phyloP scores from a whole-genome alignment of 176 grass and related monocot species.

The Thalia dealbata region DNA sequence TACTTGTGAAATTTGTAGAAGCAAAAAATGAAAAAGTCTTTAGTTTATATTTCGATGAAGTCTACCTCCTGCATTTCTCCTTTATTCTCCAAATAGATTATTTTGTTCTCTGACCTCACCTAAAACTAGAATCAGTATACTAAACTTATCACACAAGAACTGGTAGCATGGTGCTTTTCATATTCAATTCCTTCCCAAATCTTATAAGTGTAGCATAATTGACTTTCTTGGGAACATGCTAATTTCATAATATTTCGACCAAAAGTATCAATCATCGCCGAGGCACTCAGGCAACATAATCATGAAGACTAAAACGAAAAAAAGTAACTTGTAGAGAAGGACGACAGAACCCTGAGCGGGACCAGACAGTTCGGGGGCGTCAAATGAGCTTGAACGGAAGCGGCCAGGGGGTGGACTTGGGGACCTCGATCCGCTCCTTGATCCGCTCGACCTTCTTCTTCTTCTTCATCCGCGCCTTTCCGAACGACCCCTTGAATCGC shows the following conservation, averaged over 20 bases:
- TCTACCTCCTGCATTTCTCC: background rate
- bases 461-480: slow-evolving; percentile 69
- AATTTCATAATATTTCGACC: background rate
- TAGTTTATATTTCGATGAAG: background rate
- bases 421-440: slow-evolving; percentile 96
- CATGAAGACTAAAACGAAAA: background rate
- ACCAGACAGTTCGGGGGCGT: background rate
- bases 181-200: no score
- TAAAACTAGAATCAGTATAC: no score
- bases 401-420: slow-evolving; percentile 87
- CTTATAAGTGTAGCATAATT: background rate
- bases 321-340: background rate
- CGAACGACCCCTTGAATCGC: slow-evolving; percentile 95
- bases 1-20: background rate
- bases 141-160: background rate
- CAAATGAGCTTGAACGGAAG: slow-evolving; percentile 96
- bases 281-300: background rate
- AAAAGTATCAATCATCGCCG: background rate
- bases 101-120: background rate
- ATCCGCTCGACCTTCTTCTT: slow-evolving; percentile 92
- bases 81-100: background rate
- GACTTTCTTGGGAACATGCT: background rate
- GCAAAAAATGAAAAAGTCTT: no score
- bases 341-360: background rate
- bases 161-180: background rate